Base-by-base conservation (phyloP, 169 alveolate genomes). In the Eimeria sp. region DNA sequence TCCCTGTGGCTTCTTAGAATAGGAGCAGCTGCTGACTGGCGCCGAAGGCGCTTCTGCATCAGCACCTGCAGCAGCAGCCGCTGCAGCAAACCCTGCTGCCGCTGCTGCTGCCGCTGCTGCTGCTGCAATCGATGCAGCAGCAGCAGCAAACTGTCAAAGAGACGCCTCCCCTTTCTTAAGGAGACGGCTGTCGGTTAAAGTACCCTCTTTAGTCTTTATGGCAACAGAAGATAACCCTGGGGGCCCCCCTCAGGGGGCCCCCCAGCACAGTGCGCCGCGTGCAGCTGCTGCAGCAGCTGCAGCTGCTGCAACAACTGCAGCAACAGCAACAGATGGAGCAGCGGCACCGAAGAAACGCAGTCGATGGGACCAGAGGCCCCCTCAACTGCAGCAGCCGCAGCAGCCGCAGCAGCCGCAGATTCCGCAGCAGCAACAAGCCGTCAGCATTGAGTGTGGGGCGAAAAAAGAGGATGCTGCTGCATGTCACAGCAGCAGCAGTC, bases 281-380 rank as follows among this genome's bases (percentile, higher is more conserved):
- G 87, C 87, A 34, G 87, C 87, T 10, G 87, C 87, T 43, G 70
- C 40, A 7, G 89, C 54, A 45, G 89, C 87, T 61, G n/a, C 70
- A 5, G 1, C 27, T 5, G 27, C 70, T 61, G 70, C 70, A 14
- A 16, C 70, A 61, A 25, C 70, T 5, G 20, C 20, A 61, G n/a
- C 70, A 18, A 27, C 70, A 61, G 30, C 70, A 61, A 18, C 70
- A 61, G 70, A 11, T 5, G 70, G 27, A 61, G n/a, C 70, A 61
- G 70, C 54, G 30, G 51, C 70, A 10, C 72, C 25, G 0, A 80
- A 45, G 22, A 14, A 63, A n/a, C 72, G 89, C 89, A 80, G 70
- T 16, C 40, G 70, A 18, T 80, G 89, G 89, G 89, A 49, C 25
- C 61, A 54, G 61, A 7, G 61, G 20, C 61, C 61, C 10, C 20